phyloP scores from a whole-genome alignment of 148 eudicot genomes.

The Heliosperma pusillum region DNA sequence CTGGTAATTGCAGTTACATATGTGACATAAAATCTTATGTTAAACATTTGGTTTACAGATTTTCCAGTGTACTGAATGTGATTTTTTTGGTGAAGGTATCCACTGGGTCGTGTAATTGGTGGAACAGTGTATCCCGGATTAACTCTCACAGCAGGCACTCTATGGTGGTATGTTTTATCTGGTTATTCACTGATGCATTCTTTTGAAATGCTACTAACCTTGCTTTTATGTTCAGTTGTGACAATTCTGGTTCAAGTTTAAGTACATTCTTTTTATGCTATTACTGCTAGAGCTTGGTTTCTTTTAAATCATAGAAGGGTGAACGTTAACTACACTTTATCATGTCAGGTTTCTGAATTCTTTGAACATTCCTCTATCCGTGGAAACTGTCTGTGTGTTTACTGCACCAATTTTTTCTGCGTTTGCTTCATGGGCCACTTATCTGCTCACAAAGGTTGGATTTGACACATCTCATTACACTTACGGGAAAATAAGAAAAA shows the following conservation, averaged over 20 bases:
- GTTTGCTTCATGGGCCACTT: slow-evolving; percentile 93
- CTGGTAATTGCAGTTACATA: slow-evolving; percentile 53
- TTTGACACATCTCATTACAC: background rate
- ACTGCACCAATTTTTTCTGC: slow-evolving; percentile 96
- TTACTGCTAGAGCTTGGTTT: background rate
- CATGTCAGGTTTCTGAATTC: slow-evolving; percentile 72
- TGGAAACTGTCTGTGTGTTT: slow-evolving; percentile 98
- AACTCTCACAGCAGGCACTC: slow-evolving; percentile 90
- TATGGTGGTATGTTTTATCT: slow-evolving; percentile 76
- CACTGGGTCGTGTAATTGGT: slow-evolving; percentile 98
- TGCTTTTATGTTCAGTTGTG: background rate
- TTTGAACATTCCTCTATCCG: slow-evolving; percentile 87
- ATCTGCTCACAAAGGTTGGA: slow-evolving; percentile 83
- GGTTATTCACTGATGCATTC: background rate
- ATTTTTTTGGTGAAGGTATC: slow-evolving; percentile 57
- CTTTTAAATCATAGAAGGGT: background rate
- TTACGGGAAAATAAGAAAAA: background rate
- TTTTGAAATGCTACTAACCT: background rate
- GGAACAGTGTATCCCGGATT: slow-evolving; percentile 98
- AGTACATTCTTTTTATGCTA: background rate
- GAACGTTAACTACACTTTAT: background rate
- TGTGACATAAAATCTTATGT: background rate
- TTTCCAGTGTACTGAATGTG: background rate
- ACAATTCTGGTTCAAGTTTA: background rate
- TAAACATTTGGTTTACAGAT: background rate